Base-by-base conservation (phyloP, 2,329 filamentous ascomycete species). In the Fusarium praegraminearum region DNA sequence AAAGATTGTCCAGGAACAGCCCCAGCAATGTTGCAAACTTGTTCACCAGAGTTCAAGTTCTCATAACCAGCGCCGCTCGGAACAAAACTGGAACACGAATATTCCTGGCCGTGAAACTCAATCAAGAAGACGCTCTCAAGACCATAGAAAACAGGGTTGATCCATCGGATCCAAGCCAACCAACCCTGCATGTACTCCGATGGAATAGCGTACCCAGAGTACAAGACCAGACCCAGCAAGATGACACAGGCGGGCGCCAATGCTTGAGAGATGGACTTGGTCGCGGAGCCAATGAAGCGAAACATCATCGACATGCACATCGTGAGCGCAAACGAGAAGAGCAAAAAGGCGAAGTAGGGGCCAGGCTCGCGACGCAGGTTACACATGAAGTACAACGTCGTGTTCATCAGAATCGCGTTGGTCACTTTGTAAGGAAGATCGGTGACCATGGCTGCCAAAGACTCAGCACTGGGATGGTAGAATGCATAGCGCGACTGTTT, bases 221-320 rank as follows among this genome's bases (percentile, higher is more conserved):
- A 79, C 5, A 78, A 83, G 60, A 87, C 80, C n/a, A 89, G 16
- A 1, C 47, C 65, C 0, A 74, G 55, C 8, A 73, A 36, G 3
- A 75, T 65, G n/a, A 76, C 36, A 10, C 72, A 67, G 0, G 72
- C 65, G 0, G 74, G 71, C 1, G 69, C 74, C n/a, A 75, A 15
- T 1, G 74, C 74, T 20, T 74, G 74, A 1, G 62, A 58, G 11
- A 74, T 43, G 1, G 71, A 68, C 24, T 69, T 73, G 5, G 73
- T 73, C 1, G 58, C 49, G 0, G 71, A 72, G 4, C 71, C 72
- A 6, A 77, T 71, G 20, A 73, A 73, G 13, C 76, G 72, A 77
- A 91, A 91, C 61, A 91, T 44, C 83, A 89, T 89, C 22, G 87
- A 89, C 88, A 91, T 90, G 57, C 84, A 84, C 61, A 91, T 75